phyloP scores from a whole-genome alignment of 768 basidiomycete species.

The Leccinellum albellum region DNA sequence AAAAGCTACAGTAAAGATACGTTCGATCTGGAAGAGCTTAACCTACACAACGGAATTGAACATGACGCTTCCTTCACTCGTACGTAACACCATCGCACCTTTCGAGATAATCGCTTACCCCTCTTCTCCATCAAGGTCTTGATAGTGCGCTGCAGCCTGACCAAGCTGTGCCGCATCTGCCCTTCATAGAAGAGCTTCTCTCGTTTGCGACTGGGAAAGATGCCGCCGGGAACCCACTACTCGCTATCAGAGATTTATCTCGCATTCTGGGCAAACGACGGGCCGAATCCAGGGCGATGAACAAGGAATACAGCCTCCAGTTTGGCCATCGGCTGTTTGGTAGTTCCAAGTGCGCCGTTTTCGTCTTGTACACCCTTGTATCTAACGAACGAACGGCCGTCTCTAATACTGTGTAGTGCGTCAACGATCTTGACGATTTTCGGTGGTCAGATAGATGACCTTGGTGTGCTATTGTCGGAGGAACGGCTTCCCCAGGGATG shows the following conservation, averaged over 20 bases:
- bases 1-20: conserved; percentile 54
- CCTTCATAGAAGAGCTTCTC: conserved; percentile 54
- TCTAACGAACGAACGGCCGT: not conserved
- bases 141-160: conserved; percentile 46
- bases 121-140: conserved; percentile 40
- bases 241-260: conserved; percentile 60
- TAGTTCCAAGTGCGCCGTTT: conserved; percentile 54
- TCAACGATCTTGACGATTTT: too few species aligned
- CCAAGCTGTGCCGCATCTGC: conserved; percentile 50
- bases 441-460: too few species aligned
- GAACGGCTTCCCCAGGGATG: too few species aligned
- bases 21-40: conserved; percentile 51
- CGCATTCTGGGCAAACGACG: conserved; percentile 58
- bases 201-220: conserved; percentile 57
- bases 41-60: conserved; percentile 15
- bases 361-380: not conserved
- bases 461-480: too few species aligned
- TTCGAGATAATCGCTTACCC: not conserved
- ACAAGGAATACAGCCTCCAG: conserved; percentile 53
- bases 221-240: conserved; percentile 38
- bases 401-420: too few species aligned
- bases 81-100: conserved; percentile 4
- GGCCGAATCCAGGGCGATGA: conserved; percentile 47
- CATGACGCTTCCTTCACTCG: conserved; percentile 28
- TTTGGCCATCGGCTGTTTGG: conserved; percentile 59